These are phyloP conservation scores for Entomortierella parvispora DNA, from an alignment of 192 early-diverging fungal species.

Conservation along the genomic window DNA sequence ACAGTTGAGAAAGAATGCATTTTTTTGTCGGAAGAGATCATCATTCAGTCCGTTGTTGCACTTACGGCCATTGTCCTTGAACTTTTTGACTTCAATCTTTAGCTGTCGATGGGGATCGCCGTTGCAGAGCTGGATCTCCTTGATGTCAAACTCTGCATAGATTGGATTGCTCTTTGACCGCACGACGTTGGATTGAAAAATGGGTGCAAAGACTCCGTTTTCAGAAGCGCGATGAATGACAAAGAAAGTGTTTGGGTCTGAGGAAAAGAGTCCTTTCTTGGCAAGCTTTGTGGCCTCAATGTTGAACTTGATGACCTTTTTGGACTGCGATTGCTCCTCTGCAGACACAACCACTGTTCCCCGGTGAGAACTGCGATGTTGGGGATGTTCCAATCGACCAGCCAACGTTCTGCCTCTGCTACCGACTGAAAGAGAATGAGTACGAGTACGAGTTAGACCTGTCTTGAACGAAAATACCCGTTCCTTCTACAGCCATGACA, in stretches of 20 bases:
- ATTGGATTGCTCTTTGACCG: conserved; percentile 30
- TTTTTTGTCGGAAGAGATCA: background rate
- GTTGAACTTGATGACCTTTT: conserved; percentile 42
- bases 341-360: conserved; percentile 60
- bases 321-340: conserved; percentile 59
- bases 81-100: conserved; percentile 46
- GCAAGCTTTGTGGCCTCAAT: conserved; percentile 42
- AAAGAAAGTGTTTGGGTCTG: conserved; percentile 47
- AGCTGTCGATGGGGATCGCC: conserved; percentile 47
- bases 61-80: conserved; percentile 50
- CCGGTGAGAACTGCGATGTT: conserved; percentile 38
- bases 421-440: conserved; percentile 28
- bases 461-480: background rate
- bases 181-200: conserved; percentile 41
- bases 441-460: background rate
- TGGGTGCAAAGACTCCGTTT: conserved; percentile 49
- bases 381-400: conserved; percentile 38
- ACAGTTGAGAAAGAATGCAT: background rate
- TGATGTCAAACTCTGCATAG: conserved; percentile 47
- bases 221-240: conserved; percentile 55
- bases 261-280: conserved; percentile 41
- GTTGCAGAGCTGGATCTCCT: conserved; percentile 48
- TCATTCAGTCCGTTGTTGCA: background rate
- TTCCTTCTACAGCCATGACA: background rate
- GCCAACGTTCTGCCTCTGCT: conserved; percentile 41